Percentiles rank a stretch among this genome's conserved stretches.
Conservation (phyloP, 768 basidiomycete species). For the Phlebiopsis flavidoalba region DNA sequence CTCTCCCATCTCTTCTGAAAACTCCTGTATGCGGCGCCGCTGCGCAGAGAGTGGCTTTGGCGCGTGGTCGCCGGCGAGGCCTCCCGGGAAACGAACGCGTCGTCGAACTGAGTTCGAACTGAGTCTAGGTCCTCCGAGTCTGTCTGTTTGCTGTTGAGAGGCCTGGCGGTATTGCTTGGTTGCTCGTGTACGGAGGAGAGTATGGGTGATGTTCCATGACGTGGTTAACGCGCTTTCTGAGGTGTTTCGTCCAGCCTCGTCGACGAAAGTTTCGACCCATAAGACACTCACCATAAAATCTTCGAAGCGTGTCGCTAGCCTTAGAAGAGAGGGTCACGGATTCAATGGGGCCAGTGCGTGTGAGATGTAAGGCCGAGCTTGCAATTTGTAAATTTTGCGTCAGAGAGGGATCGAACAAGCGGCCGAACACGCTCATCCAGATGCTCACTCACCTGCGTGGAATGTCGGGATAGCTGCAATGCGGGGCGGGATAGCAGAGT, state of each 20-base stretch:
- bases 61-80: not conserved
- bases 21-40: slow-evolving; percentile 17
- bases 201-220: not conserved
- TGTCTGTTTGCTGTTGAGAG: not conserved
- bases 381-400: not conserved
- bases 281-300: too few relatives aligned
- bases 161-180: not conserved
- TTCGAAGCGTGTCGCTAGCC: too few relatives aligned
- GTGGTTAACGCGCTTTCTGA: not conserved
- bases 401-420: not conserved
- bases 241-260: too few relatives aligned
- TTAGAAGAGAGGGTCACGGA: too few relatives aligned
- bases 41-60: slow-evolving; percentile 8
- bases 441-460: not conserved
- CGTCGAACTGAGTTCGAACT: not conserved
- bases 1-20: slow-evolving; percentile 22
- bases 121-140: not conserved
- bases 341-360: not conserved
- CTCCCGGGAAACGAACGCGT: not conserved
- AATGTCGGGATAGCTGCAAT: not conserved
- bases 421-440: not conserved
- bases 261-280: too few relatives aligned
- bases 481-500: too few relatives aligned
- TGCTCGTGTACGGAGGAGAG: not conserved
- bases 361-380: not conserved